Evolutionary conservation across 805 yeast genomes (phyloP).

Genomic region (Saccharomycopsis schoenii): DNA sequence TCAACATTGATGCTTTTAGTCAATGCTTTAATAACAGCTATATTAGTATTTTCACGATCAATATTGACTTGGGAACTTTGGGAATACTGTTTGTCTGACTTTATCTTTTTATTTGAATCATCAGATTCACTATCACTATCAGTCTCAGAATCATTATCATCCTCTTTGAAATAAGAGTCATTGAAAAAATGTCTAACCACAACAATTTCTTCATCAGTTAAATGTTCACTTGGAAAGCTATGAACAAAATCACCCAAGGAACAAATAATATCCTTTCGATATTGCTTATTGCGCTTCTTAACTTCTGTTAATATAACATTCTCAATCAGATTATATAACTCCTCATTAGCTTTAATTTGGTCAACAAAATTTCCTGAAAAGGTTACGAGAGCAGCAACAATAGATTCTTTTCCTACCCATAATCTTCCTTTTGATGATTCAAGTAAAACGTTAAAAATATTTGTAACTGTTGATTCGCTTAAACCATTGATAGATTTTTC

Average conservation of each 20-base stretch:
- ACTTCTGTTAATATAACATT: constrained; percentile 49
- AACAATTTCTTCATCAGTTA: constrained; percentile 28
- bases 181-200: constrained; percentile 27
- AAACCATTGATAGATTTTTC: constrained; percentile 21
- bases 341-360: constrained; percentile 24
- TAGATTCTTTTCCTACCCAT: constrained; percentile 79
- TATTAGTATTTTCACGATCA: constrained; percentile 39
- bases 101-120: constrained; percentile 22
- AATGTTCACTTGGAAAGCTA: constrained; percentile 25
- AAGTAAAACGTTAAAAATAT: constrained; percentile 43
- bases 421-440: constrained; percentile 65
- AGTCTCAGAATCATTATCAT: constrained; percentile 25
- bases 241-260: constrained; percentile 42
- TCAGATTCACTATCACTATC: constrained; percentile 21
- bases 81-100: constrained; percentile 25
- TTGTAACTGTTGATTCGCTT: constrained; percentile 23
- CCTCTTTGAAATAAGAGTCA: constrained; percentile 29
- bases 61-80: constrained; percentile 35
- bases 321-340: constrained; percentile 30
- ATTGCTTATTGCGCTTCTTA: constrained; percentile 52
- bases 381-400: constrained; percentile 60
- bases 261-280: constrained; percentile 47
- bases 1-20: constrained; percentile 26
- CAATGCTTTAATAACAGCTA: constrained; percentile 29
- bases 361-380: constrained; percentile 31